A percentile compares a stretch with the other conserved stretches of the same genome.
phyloP scores from a whole-genome alignment of 768 basidiomycete species.

The Dioszegia crocea region DNA sequence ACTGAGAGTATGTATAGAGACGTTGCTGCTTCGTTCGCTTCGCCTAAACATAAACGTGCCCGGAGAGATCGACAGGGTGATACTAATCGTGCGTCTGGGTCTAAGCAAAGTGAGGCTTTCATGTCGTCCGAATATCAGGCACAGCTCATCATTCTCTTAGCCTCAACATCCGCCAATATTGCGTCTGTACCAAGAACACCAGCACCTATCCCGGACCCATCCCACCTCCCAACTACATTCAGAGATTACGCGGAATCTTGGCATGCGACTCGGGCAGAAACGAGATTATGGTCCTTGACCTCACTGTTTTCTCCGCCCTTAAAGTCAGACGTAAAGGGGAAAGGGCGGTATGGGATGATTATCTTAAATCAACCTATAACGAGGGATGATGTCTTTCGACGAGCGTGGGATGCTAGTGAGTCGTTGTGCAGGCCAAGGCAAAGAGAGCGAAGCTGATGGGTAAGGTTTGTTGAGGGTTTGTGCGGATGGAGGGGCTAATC shows the following conservation, averaged over 20 bases:
- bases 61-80: not conserved
- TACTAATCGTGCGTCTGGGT: not conserved
- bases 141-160: too few species aligned
- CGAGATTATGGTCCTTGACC: not conserved
- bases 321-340: not conserved
- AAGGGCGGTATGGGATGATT: constrained; percentile 55
- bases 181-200: not conserved
- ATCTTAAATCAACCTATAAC: constrained; percentile 89
- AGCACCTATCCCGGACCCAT: not conserved
- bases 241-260: not conserved
- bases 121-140: too few species aligned
- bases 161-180: too few species aligned
- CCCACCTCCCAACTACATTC: not conserved
- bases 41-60: not conserved
- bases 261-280: not conserved
- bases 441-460: not conserved
- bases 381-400: constrained; percentile 56
- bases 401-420: constrained; percentile 56
- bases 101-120: not conserved
- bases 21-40: too few species aligned
- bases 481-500: constrained; percentile 85
- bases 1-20: not conserved
- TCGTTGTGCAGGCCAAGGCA: not conserved
- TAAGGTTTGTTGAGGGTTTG: constrained; percentile 58
- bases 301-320: not conserved